Conservation (phyloP, 2,329 filamentous ascomycete genomes). For the Exophiala spinifera region DNA sequence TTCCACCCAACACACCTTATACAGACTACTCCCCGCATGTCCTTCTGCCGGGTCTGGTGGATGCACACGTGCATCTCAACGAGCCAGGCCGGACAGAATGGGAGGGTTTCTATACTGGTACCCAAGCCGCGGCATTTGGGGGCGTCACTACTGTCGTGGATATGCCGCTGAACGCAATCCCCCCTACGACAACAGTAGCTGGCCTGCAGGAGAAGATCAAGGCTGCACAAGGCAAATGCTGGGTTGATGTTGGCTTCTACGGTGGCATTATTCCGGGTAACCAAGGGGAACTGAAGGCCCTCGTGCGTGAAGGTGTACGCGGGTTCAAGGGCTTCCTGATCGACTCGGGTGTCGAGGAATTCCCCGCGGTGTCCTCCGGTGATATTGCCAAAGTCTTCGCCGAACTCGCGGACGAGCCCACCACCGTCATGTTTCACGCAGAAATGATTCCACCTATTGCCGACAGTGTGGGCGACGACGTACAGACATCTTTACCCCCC, state of each 20-base stretch:
- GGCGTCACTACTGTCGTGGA: conserved; percentile 96
- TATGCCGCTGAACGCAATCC: conserved; percentile 97
- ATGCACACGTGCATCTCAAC: conserved; percentile 96
- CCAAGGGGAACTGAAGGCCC: conserved; percentile 68
- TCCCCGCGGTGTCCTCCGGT: conserved; percentile 77
- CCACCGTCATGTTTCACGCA: conserved; percentile 97
- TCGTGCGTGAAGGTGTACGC: conserved; percentile 81
- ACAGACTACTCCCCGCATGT: conserved; percentile 80
- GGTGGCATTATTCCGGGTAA: conserved; percentile 94
- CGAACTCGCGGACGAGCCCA: conserved; percentile 74
- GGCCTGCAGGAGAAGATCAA: conserved; percentile 81
- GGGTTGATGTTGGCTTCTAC: conserved; percentile 99
- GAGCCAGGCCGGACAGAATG: conserved; percentile 96
- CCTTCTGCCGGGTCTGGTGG: conserved; percentile 85
- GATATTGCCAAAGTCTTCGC: conserved; percentile 80
- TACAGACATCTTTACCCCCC: conserved; percentile 67
- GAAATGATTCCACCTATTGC: conserved; percentile 93
- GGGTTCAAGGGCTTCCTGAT: conserved; percentile 98
- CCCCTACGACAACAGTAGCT: conserved; percentile 84
- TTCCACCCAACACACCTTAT: conserved; percentile 71
- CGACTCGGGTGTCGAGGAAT: conserved; percentile 93
- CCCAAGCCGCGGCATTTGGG: conserved; percentile 86
- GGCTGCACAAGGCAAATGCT: conserved; percentile 83
- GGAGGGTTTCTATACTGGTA: conserved; percentile 97
- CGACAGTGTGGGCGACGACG: conserved; percentile 73